phyloP scores from a whole-genome alignment of 257 asterid genomes.

The Fraxinus quadrangulata region DNA sequence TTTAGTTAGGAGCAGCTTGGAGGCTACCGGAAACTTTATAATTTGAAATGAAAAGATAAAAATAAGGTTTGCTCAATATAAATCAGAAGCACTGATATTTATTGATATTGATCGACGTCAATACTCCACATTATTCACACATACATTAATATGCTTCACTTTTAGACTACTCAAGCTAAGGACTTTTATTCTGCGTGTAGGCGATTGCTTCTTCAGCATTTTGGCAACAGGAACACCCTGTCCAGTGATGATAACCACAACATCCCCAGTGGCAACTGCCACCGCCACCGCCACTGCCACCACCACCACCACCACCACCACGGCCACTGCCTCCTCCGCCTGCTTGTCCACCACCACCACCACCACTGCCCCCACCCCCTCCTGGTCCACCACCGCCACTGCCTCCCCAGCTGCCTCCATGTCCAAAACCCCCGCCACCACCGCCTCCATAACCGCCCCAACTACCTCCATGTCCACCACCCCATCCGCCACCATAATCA shows the following conservation, averaged over 20 bases:
- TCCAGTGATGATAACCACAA: background rate
- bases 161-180: background rate
- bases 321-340: constrained; percentile 6
- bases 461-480: constrained; percentile 14
- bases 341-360: constrained; percentile 10
- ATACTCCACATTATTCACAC: background rate
- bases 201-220: constrained; percentile 37
- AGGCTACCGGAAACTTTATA: no score
- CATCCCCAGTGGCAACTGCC: background rate
- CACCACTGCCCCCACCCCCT: constrained; percentile 12
- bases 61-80: background rate
- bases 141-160: no score
- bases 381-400: constrained; percentile 27
- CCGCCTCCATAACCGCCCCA: constrained; percentile 22
- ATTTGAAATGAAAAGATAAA: background rate
- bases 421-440: constrained; percentile 7
- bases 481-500: constrained; percentile 19
- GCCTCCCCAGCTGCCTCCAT: constrained; percentile 29
- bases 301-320: background rate
- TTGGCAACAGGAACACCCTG: constrained; percentile 27
- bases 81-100: no score
- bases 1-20: no score
- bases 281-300: background rate
- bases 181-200: constrained; percentile 31
- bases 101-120: background rate